Evolutionary conservation across 495 filamentous ascomycete species (phyloP), one percentile per base, ranked within the genome.

Genomic region (Lasiosphaeria miniovina): DNA sequence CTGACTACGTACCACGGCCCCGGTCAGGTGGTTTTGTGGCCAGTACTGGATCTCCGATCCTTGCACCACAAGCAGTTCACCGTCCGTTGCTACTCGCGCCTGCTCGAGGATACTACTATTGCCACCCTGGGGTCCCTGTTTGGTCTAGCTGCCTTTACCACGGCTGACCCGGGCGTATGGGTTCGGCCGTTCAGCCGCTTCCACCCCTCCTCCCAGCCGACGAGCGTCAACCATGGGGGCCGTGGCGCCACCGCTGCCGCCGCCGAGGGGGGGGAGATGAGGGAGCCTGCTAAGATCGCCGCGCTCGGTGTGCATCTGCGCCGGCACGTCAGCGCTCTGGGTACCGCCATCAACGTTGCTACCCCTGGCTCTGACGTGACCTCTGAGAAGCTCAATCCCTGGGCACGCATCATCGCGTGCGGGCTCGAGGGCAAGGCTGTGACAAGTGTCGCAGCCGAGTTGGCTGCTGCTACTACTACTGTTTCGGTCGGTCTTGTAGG

Each of bases 1-100:
- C 89, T 94, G 59, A 93, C 89, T 0, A 98, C 94, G 4, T 98
- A 96, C 77, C 94, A 98, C 69, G 94, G 94, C 0, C 94, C 94
- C 0, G 94, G 94, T 0, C 94, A 98, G 70, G 74, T 93, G 60
- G 90, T 96, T 32, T 86, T 90, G 11, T 98, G 96, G 72, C 90
- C 93, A 12, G 84, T 98, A 43, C 73, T 94, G 24, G 90, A 96
- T 67, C 79, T 97, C 15, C 65, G 66, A 14, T 74, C 75, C 4
- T 57, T 64, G 2, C 38, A 61, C 24, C 73, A 79, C 66, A 45
- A 53, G 24, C 60, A 71, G 38, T 73, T 84, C 35, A 74, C 70
- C 15, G 77, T 83, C 31, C 76, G 89, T 14, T 84, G 81, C 63
- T 95, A 91, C 66, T 85, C 95, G 4, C 78, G 84, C 33, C 66